Evolutionary conservation across 345 rosid species (phyloP).

Genomic region (Bruguiera parviflora): DNA sequence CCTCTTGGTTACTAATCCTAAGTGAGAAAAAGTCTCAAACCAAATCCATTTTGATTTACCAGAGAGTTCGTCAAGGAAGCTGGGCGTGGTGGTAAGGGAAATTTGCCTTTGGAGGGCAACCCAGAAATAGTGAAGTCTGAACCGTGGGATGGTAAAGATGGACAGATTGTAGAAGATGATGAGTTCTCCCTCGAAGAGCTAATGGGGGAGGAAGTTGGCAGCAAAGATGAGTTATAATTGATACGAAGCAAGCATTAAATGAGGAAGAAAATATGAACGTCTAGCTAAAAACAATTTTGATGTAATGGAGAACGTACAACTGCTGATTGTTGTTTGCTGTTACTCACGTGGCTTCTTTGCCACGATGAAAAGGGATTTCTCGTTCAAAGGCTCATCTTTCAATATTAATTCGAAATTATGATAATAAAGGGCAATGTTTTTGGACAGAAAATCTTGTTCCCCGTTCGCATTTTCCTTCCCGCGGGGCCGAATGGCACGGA

Average conservation of each 20-base stretch:
- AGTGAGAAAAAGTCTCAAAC: slow-evolving; percentile 9
- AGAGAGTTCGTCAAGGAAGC: slow-evolving; percentile 95
- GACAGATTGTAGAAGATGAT: slow-evolving; percentile 73
- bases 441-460: no score
- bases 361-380: neutral
- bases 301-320: slow-evolving; percentile 10
- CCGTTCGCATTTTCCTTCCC: no score
- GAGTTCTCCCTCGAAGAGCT: slow-evolving; percentile 94
- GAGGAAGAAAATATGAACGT: neutral
- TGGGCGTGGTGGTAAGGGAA: slow-evolving; percentile 91
- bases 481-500: no score
- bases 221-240: slow-evolving; percentile 57
- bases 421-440: no score
- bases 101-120: slow-evolving; percentile 59
- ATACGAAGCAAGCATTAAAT: neutral
- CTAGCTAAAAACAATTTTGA: slow-evolving; percentile 17
- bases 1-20: neutral
- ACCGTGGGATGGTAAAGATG: slow-evolving; percentile 95
- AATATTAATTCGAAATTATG: no score
- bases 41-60: slow-evolving; percentile 18
- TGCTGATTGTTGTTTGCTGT: neutral
- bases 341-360: neutral
- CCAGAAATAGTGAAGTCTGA: slow-evolving; percentile 56
- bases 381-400: neutral
- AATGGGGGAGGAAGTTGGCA: slow-evolving; percentile 58